Evolutionary conservation across 2,329 filamentous ascomycete genomes (phyloP).

Genomic region (Trichoderma guizhouense): DNA sequence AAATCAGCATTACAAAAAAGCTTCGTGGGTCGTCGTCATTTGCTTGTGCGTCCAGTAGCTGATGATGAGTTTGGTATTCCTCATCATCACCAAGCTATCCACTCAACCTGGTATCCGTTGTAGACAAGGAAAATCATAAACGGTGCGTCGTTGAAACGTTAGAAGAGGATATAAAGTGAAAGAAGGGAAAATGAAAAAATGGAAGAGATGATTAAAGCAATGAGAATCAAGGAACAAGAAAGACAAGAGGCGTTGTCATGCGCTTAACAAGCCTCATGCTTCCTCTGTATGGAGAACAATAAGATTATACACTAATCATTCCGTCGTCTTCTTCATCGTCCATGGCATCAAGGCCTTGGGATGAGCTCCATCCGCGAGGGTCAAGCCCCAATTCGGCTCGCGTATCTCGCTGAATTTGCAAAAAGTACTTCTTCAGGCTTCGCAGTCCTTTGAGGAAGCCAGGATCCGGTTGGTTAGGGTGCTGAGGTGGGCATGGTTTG

Average conservation of each 20-base stretch:
- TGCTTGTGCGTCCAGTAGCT: not conserved
- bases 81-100: not conserved
- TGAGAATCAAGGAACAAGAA: not conserved
- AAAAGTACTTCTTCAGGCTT: slow-evolving; percentile 77
- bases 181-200: not conserved
- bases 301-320: slow-evolving; percentile 32
- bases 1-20: not conserved
- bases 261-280: not conserved
- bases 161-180: slow-evolving; percentile 8
- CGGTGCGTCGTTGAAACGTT: not conserved
- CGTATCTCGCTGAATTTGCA: slow-evolving; percentile 80
- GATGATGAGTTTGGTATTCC: not conserved
- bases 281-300: not conserved
- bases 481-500: slow-evolving; percentile 72
- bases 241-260: not conserved
- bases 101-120: slow-evolving; percentile 1
- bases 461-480: slow-evolving; percentile 76
- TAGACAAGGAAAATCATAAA: slow-evolving; percentile 6
- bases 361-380: slow-evolving; percentile 27
- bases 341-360: slow-evolving; percentile 20
- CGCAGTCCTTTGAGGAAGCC: slow-evolving; percentile 85
- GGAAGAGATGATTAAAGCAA: not conserved
- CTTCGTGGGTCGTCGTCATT: slow-evolving; percentile 5
- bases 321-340: slow-evolving; percentile 33
- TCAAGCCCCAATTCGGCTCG: slow-evolving; percentile 50